phyloP scores from a whole-genome alignment of 768 basidiomycete genomes.

The Mrakia gelida region DNA sequence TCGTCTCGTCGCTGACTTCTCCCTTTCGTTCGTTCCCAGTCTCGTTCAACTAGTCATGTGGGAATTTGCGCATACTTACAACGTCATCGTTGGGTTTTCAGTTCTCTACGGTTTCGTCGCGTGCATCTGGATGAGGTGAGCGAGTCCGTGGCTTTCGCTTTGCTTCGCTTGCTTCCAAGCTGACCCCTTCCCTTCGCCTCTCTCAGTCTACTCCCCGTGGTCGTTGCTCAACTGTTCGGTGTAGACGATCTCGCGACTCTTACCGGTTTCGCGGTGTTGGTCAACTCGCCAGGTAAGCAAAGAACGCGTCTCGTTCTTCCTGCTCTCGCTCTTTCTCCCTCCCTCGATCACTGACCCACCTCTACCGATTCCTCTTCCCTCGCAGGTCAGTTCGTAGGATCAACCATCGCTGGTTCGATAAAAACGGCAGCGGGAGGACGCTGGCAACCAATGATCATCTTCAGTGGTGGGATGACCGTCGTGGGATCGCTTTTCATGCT shows the following conservation, averaged over 20 bases:
- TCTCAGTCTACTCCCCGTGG: slow-evolving; percentile 12
- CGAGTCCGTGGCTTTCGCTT: no score
- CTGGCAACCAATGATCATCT: slow-evolving; percentile 5
- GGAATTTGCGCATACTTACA: slow-evolving; percentile 22
- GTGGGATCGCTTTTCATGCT: not conserved
- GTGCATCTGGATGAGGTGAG: not conserved
- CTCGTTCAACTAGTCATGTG: slow-evolving; percentile 20
- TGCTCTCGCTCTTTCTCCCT: not conserved
- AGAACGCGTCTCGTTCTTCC: not conserved
- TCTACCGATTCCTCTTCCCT: no score
- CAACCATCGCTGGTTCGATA: not conserved
- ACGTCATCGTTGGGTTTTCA: slow-evolving; percentile 11
- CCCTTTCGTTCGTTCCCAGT: not conserved
- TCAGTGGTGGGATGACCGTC: not conserved
- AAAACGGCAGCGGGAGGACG: not conserved
- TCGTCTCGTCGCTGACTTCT: not conserved
- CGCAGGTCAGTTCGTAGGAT: not conserved
- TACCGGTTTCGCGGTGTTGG: slow-evolving; percentile 12
- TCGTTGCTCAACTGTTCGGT: slow-evolving; percentile 16
- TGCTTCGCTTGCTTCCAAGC: not conserved
- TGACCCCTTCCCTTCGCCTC: not conserved
- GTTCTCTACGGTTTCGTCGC: slow-evolving; percentile 11
- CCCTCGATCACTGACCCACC: not conserved
- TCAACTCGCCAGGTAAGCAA: slow-evolving; percentile 14
- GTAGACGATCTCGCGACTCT: slow-evolving; percentile 6